A percentile compares a stretch with the other conserved stretches of the same genome.
These are phyloP conservation scores for Leishmania tropica DNA, from an alignment of 208 protist species.

Conservation along the genomic window DNA sequence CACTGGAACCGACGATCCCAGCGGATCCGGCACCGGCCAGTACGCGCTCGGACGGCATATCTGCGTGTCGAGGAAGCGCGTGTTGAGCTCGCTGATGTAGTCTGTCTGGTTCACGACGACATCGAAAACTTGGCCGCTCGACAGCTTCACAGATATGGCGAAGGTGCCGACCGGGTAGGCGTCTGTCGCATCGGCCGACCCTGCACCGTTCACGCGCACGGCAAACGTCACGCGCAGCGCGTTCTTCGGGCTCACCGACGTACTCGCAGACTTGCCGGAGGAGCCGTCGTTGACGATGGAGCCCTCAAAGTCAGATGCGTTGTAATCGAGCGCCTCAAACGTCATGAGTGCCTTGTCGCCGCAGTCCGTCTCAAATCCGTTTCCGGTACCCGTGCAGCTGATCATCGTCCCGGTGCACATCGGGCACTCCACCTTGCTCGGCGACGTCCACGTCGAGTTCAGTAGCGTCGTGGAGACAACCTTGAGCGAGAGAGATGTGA, in stretches of 20 bases:
- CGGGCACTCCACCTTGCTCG: conserved; percentile 59
- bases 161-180: conserved; percentile 61
- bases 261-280: conserved; percentile 44
- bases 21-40: conserved; percentile 77
- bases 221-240: conserved; percentile 56
- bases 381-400: conserved; percentile 58
- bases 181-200: conserved; percentile 37
- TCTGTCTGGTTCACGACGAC: conserved; percentile 71
- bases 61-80: conserved; percentile 37
- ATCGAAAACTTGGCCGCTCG: conserved; percentile 42
- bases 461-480: conserved; percentile 40
- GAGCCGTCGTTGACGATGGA: conserved; percentile 5
- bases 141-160: conserved; percentile 46
- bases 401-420: conserved; percentile 68
- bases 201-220: conserved; percentile 54
- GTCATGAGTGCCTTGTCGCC: conserved; percentile 46
- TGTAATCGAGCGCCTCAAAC: conserved; percentile 47
- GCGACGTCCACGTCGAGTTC: conserved; percentile 65
- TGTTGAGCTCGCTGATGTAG: conserved; percentile 81
- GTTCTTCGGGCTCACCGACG: conserved; percentile 32
- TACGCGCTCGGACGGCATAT: conserved; percentile 75
- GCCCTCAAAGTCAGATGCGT: conserved; percentile 31
- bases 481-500: conserved; percentile 27
- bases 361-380: conserved; percentile 61
- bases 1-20: conserved; percentile 73